Percentiles rank a stretch among this genome's conserved stretches.
phyloP scores from a whole-genome alignment of 1,284 basidiomycete genomes.

The Ganoderma sinense region DNA sequence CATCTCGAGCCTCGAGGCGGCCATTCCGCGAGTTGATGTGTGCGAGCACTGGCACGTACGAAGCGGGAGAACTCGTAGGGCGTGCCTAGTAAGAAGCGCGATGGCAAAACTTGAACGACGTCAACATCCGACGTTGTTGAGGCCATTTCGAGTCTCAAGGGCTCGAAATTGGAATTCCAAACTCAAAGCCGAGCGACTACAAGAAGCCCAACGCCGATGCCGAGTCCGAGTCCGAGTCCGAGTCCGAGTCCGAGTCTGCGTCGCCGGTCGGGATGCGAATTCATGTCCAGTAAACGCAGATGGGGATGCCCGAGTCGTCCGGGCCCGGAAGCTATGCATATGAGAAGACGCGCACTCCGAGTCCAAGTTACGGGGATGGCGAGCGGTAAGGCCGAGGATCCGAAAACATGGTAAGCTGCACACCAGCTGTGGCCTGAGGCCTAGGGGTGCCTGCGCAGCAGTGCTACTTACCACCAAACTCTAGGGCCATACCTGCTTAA shows the following conservation, averaged over 20 bases:
- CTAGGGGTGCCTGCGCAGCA: too few species aligned
- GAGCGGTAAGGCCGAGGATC: neutral
- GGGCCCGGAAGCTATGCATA: neutral
- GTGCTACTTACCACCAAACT: too few species aligned
- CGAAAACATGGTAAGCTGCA: neutral
- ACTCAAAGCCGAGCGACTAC: neutral
- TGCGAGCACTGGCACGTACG: neutral
- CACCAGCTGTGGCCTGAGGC: neutral
- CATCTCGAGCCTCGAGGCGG: neutral
- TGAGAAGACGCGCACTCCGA: neutral
- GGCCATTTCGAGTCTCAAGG: neutral
- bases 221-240: neutral
- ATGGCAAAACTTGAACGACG: too few species aligned
- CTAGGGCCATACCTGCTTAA: too few species aligned
- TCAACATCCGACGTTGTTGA: neutral
- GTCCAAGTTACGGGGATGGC: neutral
- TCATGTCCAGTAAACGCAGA: neutral
- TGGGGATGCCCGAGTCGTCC: neutral
- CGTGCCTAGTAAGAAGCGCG: too few species aligned
- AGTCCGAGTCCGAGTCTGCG: too few species aligned
- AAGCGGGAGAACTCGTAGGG: neutral
- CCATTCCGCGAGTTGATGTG: neutral
- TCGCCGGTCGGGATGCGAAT: neutral
- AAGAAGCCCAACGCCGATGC: neutral
- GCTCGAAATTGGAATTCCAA: neutral